Evolutionary conservation across 2,329 filamentous ascomycete genomes (phyloP), one percentile per base, ranked within the genome.

Genomic region (Tolypocladium cylindrosporum): DNA sequence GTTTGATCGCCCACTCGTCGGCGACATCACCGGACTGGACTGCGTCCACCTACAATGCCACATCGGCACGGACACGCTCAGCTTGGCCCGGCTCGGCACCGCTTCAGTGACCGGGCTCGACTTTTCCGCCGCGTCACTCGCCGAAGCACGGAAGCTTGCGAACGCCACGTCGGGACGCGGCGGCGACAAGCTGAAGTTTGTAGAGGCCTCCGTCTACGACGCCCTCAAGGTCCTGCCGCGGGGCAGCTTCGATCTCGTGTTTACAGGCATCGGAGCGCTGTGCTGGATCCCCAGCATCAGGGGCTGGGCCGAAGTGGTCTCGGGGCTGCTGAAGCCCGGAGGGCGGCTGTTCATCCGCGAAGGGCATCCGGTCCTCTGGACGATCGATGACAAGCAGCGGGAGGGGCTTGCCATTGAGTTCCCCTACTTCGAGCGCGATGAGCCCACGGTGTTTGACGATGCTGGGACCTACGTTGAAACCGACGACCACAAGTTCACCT

Each of bases 51-150:
- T 63, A 4, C 61, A 61, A 55, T 61, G 61, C 58, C 61, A 63
- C 57, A 61, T 61, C 21, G 60, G 60, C n/a, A 63, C 60, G 19
- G 61, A 62, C 42, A 60, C 60, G 36, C 57, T 61, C n/a, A 59
- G 60, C 36, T 54, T 62, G 13, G 60, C 58, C 16, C 43, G 61
- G 1, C 55, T 58, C 19, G 61, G 61, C 54, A 57, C 61, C 27
- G 48, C 58, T n/a, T 61, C 61, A 24, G 60, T 62, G 14, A 60
- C 58, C 11, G 61, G 61, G 24, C 58, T 62, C 37, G 61, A 62
- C 57, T 62, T 62, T 36, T 62, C 61, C 2, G 10, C 31, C 1
- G 58, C 58, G 11, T 58, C 60, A 2, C 39, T 62, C n/a, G 10
- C 24, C 13, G 60, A 60, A 39, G 61, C 58, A 3, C 40, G 58